Percentiles rank a stretch among this genome's conserved stretches.
phyloP scores from a whole-genome alignment of 1,139 yeast species.

The Insectozyma bohioensis region DNA sequence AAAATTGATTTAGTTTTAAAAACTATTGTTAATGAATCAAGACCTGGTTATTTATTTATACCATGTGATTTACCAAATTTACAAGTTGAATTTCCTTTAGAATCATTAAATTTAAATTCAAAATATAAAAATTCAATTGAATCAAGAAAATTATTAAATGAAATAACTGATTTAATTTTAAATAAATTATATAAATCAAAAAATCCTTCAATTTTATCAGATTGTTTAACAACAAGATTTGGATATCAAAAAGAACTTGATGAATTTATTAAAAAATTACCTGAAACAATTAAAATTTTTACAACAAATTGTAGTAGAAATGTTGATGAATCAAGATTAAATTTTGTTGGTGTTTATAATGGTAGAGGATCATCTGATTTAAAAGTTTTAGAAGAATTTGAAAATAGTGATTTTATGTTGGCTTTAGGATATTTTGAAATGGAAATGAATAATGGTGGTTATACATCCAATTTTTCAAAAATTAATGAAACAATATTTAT shows the following conservation, averaged over 20 bases:
- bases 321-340: conserved; percentile 58
- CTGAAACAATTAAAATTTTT: conserved; percentile 28
- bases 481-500: conserved; percentile 27
- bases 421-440: conserved; percentile 52
- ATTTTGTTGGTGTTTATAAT: conserved; percentile 64
- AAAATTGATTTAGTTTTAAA: conserved; percentile 62
- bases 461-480: conserved; percentile 21
- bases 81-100: conserved; percentile 33
- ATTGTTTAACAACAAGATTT: conserved; percentile 62
- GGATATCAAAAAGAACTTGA: conserved; percentile 41
- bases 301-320: conserved; percentile 48
- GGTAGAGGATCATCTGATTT: conserved; percentile 37
- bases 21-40: conserved; percentile 53
- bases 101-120: conserved; percentile 26
- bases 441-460: conserved; percentile 56
- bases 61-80: conserved; percentile 68
- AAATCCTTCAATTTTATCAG: conserved; percentile 66
- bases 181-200: conserved; percentile 48
- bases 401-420: conserved; percentile 47
- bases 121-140: conserved; percentile 18
- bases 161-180: conserved; percentile 48
- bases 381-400: conserved; percentile 27
- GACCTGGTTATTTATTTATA: conserved; percentile 78
- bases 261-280: conserved; percentile 41
- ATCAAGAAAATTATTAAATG: conserved; percentile 25